Evolutionary conservation across 495 filamentous ascomycete genomes (phyloP), one percentile per base, ranked within the genome.

Genomic region (Cercophora samala): DNA sequence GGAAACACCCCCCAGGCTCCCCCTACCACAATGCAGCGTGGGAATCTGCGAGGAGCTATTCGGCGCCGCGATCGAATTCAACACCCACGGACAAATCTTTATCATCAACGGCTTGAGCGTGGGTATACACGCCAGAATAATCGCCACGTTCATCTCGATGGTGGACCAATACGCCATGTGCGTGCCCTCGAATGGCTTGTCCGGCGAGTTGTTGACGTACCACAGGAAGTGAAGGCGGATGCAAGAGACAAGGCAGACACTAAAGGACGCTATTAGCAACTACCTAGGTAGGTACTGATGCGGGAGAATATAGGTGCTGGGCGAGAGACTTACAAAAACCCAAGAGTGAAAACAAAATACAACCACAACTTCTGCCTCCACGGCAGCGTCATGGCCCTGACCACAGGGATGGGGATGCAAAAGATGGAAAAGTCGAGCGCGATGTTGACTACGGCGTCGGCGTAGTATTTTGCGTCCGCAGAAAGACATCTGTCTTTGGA

Each of bases 81-180:
- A 32, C 15, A 67, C 23, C 4, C 53, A n/a, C 5, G 53, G 18
- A 26, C 62, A 64, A 6, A 64, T 4, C n/a, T 69, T 68, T 0
- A n/a, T 71, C 15, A 75, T 42, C 11, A 76, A 60, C 13, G 74
- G 74, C 19, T 70, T 70, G 2, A 77, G 53, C 1, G 71, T 74
- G 2, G 72, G 70, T 21, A 75, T 66, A 59, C 76, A 77, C 3
- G 77, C 72, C 21, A 73, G 72, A 21, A 75, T 62, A 52, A 78
- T 73, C 29, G 72, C 71, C 4, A 74, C 59, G 69, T 76, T 74
- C 58, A 67, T 56, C 70, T 78, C 76, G 54, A 75, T 62, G 25
- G 70, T 70, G 17, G 70, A 73, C 75, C 75, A 77, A 51, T 72
- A 66, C 13, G 70, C 55, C 25, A 74, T 62, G n/a, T 53, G 22